Conservation (phyloP, 176 grass and related monocot genomes). For the Calamus simplicifolius region DNA sequence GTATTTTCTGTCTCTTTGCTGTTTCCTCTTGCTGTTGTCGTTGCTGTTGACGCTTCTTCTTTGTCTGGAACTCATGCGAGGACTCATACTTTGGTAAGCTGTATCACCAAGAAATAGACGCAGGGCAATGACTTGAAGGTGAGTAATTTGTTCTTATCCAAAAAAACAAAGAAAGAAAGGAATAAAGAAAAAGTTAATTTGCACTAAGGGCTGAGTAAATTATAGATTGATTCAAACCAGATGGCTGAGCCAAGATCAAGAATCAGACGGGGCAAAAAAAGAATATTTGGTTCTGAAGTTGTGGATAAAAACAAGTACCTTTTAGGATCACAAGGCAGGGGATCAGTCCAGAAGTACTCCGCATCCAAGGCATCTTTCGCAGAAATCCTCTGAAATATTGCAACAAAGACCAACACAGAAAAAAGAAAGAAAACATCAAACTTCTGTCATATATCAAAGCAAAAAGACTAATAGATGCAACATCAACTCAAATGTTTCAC, state of each 20-base stretch:
- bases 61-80: conserved; percentile 86
- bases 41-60: conserved; percentile 94
- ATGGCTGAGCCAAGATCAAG: too few species aligned
- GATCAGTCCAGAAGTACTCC: conserved; percentile 97
- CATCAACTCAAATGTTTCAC: too few species aligned
- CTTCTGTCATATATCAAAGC: too few species aligned
- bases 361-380: conserved; percentile 92
- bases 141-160: not conserved
- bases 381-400: conserved; percentile 64
- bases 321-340: conserved; percentile 82
- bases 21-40: conserved; percentile 74
- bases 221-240: too few species aligned
- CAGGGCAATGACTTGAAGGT: conserved; percentile 2
- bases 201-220: too few species aligned
- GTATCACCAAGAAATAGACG: conserved; percentile 9
- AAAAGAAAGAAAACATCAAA: too few species aligned
- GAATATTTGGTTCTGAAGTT: too few species aligned
- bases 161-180: not conserved
- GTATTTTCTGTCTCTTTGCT: conserved; percentile 83
- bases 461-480: too few species aligned
- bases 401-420: not conserved
- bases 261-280: too few species aligned
- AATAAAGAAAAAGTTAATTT: too few species aligned
- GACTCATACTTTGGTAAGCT: conserved; percentile 89
- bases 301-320: conserved; percentile 25